Evolutionary conservation across 108 stramenopile genomes (phyloP).

Genomic region (Fragilariopsis cylindrus): DNA sequence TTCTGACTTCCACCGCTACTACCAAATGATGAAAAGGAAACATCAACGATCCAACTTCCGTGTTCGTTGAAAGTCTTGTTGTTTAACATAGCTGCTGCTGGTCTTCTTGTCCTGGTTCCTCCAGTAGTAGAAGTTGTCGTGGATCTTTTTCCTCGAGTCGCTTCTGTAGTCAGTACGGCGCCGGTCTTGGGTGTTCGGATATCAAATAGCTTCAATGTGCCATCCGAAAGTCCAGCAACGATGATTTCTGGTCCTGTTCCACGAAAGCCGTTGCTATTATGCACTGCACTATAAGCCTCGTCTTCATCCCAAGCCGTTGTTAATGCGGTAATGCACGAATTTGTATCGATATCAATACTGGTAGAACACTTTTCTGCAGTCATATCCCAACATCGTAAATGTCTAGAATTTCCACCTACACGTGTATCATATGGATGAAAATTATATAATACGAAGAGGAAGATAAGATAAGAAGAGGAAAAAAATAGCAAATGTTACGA

Average conservation of each 20-base stretch:
- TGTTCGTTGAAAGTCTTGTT: slow-evolving; percentile 55
- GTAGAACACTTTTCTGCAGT: slow-evolving; percentile 63
- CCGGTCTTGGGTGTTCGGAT: slow-evolving; percentile 45
- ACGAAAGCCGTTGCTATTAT: slow-evolving; percentile 38
- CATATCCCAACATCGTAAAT: slow-evolving; percentile 93
- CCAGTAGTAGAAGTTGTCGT: neutral
- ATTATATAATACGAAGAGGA: neutral
- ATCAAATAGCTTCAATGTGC: slow-evolving; percentile 86
- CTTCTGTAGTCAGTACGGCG: slow-evolving; percentile 18
- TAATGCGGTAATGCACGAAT: slow-evolving; percentile 85
- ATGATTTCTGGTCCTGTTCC: slow-evolving; percentile 73
- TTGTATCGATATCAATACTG: slow-evolving; percentile 53
- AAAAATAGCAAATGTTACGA: neutral
- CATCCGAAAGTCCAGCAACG: slow-evolving; percentile 91
- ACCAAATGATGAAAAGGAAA: slow-evolving; percentile 69
- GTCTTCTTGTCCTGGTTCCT: neutral
- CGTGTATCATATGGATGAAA: neutral
- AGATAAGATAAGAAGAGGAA: neutral
- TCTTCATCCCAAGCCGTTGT: slow-evolving; percentile 73
- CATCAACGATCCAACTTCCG: slow-evolving; percentile 82
- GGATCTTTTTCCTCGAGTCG: slow-evolving; percentile 16
- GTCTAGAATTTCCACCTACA: slow-evolving; percentile 73
- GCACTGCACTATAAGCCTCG: neutral
- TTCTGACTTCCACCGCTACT: slow-evolving; percentile 41
- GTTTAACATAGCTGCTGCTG: neutral